A percentile compares a stretch with the other conserved stretches of the same genome.
phyloP scores from a whole-genome alignment of 371 early-diverging fungal species.

The Capillidium rhysosporum region DNA sequence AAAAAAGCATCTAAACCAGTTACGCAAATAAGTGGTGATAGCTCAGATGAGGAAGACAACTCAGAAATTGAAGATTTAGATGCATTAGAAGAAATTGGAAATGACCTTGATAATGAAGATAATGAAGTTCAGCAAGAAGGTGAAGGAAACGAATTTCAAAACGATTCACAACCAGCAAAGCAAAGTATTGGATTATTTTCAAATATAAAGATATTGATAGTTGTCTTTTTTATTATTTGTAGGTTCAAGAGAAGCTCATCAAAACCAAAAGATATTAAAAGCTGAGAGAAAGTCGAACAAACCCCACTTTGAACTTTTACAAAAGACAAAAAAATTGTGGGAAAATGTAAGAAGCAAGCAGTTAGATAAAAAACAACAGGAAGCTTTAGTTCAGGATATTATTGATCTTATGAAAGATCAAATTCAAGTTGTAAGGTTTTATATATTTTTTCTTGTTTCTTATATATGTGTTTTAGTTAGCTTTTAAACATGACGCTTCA shows the following conservation, averaged over 20 bases:
- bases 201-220: not conserved
- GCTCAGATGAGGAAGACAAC: not conserved
- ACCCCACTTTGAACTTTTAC: constrained; percentile 46
- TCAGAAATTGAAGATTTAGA: not conserved
- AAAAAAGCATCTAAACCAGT: not conserved
- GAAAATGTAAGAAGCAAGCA: constrained; percentile 64
- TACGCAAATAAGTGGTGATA: not conserved
- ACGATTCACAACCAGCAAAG: not conserved
- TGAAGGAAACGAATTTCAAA: not conserved
- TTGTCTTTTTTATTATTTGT: not conserved
- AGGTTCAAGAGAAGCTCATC: constrained; percentile 4
- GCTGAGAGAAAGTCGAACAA: constrained; percentile 42
- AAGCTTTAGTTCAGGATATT: constrained; percentile 44
- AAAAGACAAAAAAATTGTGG: constrained; percentile 65
- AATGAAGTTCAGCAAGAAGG: not conserved
- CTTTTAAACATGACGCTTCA: constrained; percentile 91
- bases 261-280: constrained; percentile 1
- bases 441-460: not conserved
- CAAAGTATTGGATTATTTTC: not conserved
- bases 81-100: not conserved
- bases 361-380: constrained; percentile 35
- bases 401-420: constrained; percentile 64
- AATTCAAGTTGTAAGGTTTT: constrained; percentile 43
- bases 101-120: not conserved
- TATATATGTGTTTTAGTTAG: constrained; percentile 22